Evolutionary conservation across 306 rosid genomes (phyloP), one percentile per base, ranked within the genome.

Genomic region (Benincasa hispida): DNA sequence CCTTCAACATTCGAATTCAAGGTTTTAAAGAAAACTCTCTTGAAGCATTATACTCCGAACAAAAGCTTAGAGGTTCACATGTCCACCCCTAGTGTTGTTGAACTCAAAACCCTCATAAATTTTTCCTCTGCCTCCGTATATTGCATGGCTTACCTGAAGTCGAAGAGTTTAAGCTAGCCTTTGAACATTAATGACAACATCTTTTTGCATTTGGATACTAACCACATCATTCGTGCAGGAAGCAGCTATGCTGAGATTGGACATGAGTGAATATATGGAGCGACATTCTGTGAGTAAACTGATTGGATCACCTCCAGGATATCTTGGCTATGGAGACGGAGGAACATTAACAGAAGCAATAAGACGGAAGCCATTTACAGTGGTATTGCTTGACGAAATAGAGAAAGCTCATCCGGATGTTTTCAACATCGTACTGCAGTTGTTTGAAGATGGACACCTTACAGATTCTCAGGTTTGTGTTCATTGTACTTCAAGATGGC

Each of bases 231-330:
- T 27, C 12, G 19, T 50, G 60, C 91, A 93, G 98, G 98, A 89
- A 82, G 87, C 78, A 35, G 86, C 92, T 59, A 91, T 93, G 97
- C 68, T 93, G 69, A 79, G 96, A 72, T 63, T 91, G 74, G 98
- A 93, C 84, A 93, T 91, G 98, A 93, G 98, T 75, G 98, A 93
- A 86, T 93, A 93, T 76, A 93, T 93, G 98, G 98, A 93, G 81
- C 91, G 92, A 17, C 97, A 93, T 83, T 88, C 98, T 21, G 93
- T 93, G 68, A 91, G 93, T 88, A 93, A 91, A 84, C 79, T 93
- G 87, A 88, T 93, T 25, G 98, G 98, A 63, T 93, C 98, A 0
- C 92, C 98, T 34, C 98, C 98, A 10, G 98, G 97, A 72, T 93
- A 91, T 89, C 86, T 89, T 81, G 96, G 97, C 79, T 93, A 83